These are phyloP conservation scores for Trichophyton benhamiae DNA, from an alignment of 2,329 filamentous ascomycete species.

Conservation along the genomic window DNA sequence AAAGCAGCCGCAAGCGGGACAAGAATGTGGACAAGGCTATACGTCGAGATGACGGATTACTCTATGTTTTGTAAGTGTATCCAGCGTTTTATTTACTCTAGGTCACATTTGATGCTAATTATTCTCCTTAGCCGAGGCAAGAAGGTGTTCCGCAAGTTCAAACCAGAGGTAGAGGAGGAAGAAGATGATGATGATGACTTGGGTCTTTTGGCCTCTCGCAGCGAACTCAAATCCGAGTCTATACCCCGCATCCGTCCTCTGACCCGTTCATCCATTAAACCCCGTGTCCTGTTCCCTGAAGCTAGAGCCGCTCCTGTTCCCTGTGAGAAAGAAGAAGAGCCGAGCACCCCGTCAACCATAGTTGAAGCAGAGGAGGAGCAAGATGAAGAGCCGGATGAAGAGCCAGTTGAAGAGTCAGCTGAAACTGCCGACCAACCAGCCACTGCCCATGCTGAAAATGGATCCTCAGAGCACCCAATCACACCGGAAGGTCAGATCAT, in stretches of 20 bases:
- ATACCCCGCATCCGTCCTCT: constrained; percentile 35
- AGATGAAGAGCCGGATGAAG: constrained; percentile 27
- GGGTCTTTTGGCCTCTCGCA: constrained; percentile 30
- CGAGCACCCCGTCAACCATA: constrained; percentile 17
- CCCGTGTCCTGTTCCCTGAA: constrained; percentile 47
- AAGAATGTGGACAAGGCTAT: constrained; percentile 40
- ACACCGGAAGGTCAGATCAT: constrained; percentile 17
- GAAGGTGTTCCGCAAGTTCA: constrained; percentile 47
- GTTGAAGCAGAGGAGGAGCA: constrained; percentile 25
- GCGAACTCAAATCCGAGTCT: constrained; percentile 26
- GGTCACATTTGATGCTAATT: constrained; percentile 19
- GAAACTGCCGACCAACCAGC: constrained; percentile 5
- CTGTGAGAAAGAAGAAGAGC: constrained; percentile 20
- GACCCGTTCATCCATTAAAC: constrained; percentile 47
- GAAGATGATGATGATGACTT: constrained; percentile 31
- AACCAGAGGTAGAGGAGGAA: constrained; percentile 30
- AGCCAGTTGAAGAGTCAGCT: not conserved
- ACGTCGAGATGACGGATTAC: constrained; percentile 44
- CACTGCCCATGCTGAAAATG: constrained; percentile 4
- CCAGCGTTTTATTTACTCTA: not conserved
- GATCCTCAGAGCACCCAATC: constrained; percentile 14
- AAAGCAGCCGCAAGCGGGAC: constrained; percentile 19
- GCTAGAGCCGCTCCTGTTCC: constrained; percentile 25
- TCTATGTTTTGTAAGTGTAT: constrained; percentile 49
- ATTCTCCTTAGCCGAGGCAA: constrained; percentile 43